Evolutionary conservation across 208 protist species (phyloP).

Genomic region (Trypanosoma rangeli): DNA sequence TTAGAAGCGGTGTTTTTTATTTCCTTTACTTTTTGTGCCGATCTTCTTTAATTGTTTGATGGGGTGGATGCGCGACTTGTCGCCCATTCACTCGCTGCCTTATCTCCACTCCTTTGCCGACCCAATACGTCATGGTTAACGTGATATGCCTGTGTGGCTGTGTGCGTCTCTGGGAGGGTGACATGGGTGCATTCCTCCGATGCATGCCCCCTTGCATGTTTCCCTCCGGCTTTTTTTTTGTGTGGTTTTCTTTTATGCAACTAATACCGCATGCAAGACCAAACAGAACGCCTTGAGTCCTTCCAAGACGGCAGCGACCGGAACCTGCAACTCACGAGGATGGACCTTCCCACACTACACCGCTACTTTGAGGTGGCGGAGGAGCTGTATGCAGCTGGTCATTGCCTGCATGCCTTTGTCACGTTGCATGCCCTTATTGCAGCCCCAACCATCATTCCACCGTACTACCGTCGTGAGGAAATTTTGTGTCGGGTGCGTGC

Average conservation of each 20-base stretch:
- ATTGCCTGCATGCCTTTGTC: conserved; percentile 49
- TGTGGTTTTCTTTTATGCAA: background rate
- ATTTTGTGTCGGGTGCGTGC: conserved; percentile 48
- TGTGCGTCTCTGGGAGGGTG: background rate
- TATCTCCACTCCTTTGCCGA: background rate
- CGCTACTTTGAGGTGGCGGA: conserved; percentile 42
- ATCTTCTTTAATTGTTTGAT: background rate
- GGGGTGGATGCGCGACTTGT: background rate
- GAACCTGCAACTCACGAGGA: background rate
- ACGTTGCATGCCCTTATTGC: conserved; percentile 20
- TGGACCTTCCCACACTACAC: conserved; percentile 22
- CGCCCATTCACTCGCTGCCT: background rate
- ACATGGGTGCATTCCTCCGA: background rate
- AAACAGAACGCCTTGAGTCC: background rate
- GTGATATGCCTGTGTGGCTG: background rate
- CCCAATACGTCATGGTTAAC: background rate
- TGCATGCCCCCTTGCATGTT: background rate
- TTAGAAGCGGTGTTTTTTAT: background rate
- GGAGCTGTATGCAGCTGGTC: conserved; percentile 38
- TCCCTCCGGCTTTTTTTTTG: conserved; percentile 23
- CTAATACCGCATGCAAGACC: background rate
- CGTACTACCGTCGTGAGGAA: conserved; percentile 47
- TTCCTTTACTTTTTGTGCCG: background rate
- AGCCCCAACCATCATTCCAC: conserved; percentile 20
- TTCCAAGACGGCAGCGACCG: background rate